These are phyloP conservation scores for Volvariella surrecta DNA, from an alignment of 1,284 basidiomycete genomes.

Conservation along the genomic window DNA sequence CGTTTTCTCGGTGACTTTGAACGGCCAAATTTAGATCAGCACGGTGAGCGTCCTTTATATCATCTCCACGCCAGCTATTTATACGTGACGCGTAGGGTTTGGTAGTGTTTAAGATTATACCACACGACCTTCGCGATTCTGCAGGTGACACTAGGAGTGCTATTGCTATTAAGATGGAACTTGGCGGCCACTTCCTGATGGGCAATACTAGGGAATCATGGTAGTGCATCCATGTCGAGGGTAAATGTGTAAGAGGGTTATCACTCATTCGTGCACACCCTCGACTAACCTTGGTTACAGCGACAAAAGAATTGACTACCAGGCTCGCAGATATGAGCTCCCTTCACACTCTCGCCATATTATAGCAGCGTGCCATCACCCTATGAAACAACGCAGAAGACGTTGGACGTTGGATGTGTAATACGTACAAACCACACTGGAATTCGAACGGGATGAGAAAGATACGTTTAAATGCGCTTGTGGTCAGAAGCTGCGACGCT, in stretches of 20 bases:
- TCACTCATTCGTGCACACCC: background rate
- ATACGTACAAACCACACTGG: conserved; percentile 47
- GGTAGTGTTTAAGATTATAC: conserved; percentile 33
- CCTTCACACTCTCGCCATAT: conserved; percentile 53
- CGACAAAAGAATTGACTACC: conserved; percentile 48
- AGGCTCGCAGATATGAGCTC: conserved; percentile 48
- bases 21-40: background rate
- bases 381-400: conserved; percentile 43
- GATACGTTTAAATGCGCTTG: conserved; percentile 47
- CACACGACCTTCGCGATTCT: conserved; percentile 27
- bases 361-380: conserved; percentile 34
- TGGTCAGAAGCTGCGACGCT: conserved; percentile 31
- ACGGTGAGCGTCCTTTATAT: background rate
- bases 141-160: conserved; percentile 35
- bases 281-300: conserved; percentile 17
- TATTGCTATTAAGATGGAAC: conserved; percentile 27
- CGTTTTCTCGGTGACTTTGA: background rate
- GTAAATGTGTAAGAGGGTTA: conserved; percentile 31
- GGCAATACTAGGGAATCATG: conserved; percentile 46
- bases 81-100: conserved; percentile 19
- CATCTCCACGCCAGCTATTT: background rate
- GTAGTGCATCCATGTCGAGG: conserved; percentile 48
- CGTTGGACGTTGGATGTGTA: conserved; percentile 44
- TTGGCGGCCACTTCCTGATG: conserved; percentile 51
- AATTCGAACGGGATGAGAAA: conserved; percentile 38